Conservation (phyloP, 768 basidiomycete genomes). For the Gloeostereum incarnatum region DNA sequence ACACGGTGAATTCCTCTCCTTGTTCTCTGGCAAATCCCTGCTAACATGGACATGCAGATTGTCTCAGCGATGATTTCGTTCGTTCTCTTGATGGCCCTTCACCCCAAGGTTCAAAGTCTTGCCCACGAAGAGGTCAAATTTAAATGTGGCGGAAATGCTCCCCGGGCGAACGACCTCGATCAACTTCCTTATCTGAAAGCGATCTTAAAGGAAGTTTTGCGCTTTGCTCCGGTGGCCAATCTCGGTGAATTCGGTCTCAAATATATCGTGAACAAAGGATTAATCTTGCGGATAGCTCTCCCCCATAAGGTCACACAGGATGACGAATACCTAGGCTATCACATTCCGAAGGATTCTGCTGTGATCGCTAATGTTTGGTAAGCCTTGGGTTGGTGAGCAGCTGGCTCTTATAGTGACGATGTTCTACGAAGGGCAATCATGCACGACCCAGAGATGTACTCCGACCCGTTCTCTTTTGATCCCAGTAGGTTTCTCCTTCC, state of each 20-base stretch:
- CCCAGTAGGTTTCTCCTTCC: conserved; percentile 24
- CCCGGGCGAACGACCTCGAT: conserved; percentile 20
- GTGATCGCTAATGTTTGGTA: conserved; percentile 40
- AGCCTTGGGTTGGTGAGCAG: background rate
- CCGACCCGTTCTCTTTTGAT: conserved; percentile 27
- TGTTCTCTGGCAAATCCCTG: background rate
- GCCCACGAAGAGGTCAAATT: conserved; percentile 33
- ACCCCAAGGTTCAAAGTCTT: conserved; percentile 29
- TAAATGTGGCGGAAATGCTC: conserved; percentile 21
- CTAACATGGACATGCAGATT: conserved; percentile 22
- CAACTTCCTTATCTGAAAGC: conserved; percentile 22
- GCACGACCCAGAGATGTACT: conserved; percentile 29
- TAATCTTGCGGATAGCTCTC: conserved; percentile 18
- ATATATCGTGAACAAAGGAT: background rate
- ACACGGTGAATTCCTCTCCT: conserved; percentile 23
- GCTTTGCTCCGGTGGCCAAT: conserved; percentile 31
- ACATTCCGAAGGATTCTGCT: conserved; percentile 34
- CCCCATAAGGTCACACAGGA: conserved; percentile 32
- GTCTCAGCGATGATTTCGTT: conserved; percentile 38
- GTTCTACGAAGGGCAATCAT: conserved; percentile 27
- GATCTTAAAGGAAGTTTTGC: conserved; percentile 28
- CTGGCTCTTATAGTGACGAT: background rate
- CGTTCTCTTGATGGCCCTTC: conserved; percentile 36
- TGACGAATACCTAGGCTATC: conserved; percentile 34
- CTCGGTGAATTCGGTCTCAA: conserved; percentile 18